Base-by-base conservation (phyloP, 306 rosid genomes). In the Acacia acuminata region DNA sequence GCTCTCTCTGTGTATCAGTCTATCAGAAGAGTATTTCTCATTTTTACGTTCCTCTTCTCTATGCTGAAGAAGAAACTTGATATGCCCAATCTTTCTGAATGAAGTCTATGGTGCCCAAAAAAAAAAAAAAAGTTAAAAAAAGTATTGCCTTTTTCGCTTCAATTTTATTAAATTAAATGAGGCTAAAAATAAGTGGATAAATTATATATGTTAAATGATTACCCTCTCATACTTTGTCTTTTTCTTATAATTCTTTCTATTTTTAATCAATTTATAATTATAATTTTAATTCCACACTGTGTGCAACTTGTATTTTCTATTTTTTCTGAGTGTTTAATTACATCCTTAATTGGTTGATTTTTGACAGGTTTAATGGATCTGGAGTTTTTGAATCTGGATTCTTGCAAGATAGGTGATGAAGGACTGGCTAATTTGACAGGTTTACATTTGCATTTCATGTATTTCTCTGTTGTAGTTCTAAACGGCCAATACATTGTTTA, bases 371-470 rank as follows among this genome's bases (percentile, higher is more conserved):
- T 93, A 85, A 87, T 84, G 68, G 91, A 86, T 83, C 80, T 96
- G 89, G 99, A 96, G 85, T 89, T 94, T 83, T 92, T 94, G 92
- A 96, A 96, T 85, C 85, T 96, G 88, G 99, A 96, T 89, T 93
- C 98, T 22, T 91, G 99, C 86, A 80, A 81, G 82, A 94, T 96
- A 60, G 88, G 90, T 20, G 99, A 92, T 71, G 94, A 88, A 7
- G 96, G 97, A 78, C 90, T 96, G 83, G 89, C 88, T 48, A 90
- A 91, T 85, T 87, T 96, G 92, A 74, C 86, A 92, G 98, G 99
- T 96, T 61, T 79, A 76, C 65, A 19, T 51, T 71, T 76, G 32
- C 44, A 63, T 79, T 76, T 36, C 68, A 1, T n/a, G 36, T 55
- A 63, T 58, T 55, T 76, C 32, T 75, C 45, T 65, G 77, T 48